Percentiles rank a stretch among this genome's conserved stretches.
Evolutionary conservation across 2,329 filamentous ascomycete genomes (phyloP).

Genomic region (Colletotrichum camelliae): DNA sequence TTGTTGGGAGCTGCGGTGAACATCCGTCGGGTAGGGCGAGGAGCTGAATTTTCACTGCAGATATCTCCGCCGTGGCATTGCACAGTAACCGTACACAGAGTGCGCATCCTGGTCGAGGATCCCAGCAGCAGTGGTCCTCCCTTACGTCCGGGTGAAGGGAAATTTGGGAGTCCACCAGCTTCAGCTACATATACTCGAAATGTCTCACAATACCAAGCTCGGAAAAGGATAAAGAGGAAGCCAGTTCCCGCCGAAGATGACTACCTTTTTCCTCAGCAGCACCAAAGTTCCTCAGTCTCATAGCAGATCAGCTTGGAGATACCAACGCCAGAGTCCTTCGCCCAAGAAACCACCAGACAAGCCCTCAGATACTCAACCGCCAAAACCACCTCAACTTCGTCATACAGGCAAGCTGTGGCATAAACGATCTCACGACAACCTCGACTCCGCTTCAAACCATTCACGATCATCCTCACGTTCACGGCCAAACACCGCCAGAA

Average conservation of each 20-base stretch:
- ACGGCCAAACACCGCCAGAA: slow-evolving; percentile 29
- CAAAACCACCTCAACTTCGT: slow-evolving; percentile 34
- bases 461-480: slow-evolving; percentile 34
- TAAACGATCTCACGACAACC: not conserved
- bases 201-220: not conserved
- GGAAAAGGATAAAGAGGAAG: slow-evolving; percentile 3
- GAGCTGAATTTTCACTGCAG: slow-evolving; percentile 1
- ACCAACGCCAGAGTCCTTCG: not conserved
- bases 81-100: not conserved
- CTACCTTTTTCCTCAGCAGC: not conserved
- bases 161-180: not conserved
- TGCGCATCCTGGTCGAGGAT: not conserved
- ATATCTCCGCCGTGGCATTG: not conserved
- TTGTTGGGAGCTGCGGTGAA: not conserved
- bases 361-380: slow-evolving; percentile 4
- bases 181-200: not conserved
- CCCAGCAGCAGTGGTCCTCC: not conserved
- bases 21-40: not conserved
- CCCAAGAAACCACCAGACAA: not conserved
- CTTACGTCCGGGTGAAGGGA: not conserved
- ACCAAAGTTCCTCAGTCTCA: not conserved
- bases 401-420: not conserved
- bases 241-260: not conserved
- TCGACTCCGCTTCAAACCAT: slow-evolving; percentile 26
- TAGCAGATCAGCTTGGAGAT: not conserved